Evolutionary conservation across 164 flowering plant species (phyloP).

Genomic region (Platanus orientalis): DNA sequence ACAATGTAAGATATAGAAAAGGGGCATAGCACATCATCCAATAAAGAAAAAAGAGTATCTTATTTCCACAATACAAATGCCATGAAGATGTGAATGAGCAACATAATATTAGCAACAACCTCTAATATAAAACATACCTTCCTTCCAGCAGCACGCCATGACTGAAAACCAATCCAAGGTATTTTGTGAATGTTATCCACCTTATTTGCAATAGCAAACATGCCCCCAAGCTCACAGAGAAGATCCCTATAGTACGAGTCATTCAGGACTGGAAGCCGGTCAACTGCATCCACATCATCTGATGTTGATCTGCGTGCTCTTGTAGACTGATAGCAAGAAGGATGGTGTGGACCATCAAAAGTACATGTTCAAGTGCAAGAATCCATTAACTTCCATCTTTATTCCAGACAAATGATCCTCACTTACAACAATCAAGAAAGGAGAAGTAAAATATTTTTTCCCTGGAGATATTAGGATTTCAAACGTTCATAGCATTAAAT

Average conservation of each 20-base stretch:
- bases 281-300: slow-evolving; percentile 93
- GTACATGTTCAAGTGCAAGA: neutral
- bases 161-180: slow-evolving; percentile 99
- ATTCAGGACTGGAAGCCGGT: slow-evolving; percentile 74
- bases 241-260: slow-evolving; percentile 58
- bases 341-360: slow-evolving; percentile 9
- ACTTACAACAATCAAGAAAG: neutral
- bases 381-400: neutral
- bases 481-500: neutral
- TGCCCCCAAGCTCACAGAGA: slow-evolving; percentile 91
- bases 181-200: slow-evolving; percentile 79
- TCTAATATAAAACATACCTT: slow-evolving; percentile 43
- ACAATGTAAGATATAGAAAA: no score
- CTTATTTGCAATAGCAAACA: slow-evolving; percentile 82
- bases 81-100: neutral
- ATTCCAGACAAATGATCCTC: neutral
- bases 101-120: neutral
- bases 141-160: slow-evolving; percentile 92
- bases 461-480: neutral
- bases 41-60: neutral
- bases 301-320: slow-evolving; percentile 60
- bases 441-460: neutral
- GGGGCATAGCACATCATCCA: no score
- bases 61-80: neutral
- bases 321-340: slow-evolving; percentile 46